Evolutionary conservation across 768 basidiomycete species (phyloP), one percentile per base, ranked within the genome.

Genomic region (Lactarius trivialis): DNA sequence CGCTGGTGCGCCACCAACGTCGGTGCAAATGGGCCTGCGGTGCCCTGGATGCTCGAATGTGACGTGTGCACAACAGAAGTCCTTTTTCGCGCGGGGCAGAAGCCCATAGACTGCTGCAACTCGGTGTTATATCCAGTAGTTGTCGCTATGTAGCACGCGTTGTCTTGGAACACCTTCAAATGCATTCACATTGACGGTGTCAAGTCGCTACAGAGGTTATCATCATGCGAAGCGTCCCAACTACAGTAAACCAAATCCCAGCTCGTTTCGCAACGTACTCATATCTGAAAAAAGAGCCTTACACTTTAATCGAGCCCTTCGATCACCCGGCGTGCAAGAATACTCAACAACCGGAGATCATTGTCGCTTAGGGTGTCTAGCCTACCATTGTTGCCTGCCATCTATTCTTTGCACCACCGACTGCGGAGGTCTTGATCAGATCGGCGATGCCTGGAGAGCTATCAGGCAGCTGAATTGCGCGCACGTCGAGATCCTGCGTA

Each of bases 11-110:
- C 84, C 84, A 5, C 84, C 85, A 14, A 83, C 84, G 43, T 91
- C 89, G 67, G 76, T 84, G 33, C 96, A 98, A 76, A 76, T 98
- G 74, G 79, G 79, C 19, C 80, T 99, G 59, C 82, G 96, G 65
- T 99, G 97, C 77, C 97, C 94, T 4, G 93, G 93, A 0, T 99
- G 97, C 77, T 90, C 81, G 55, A 96, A 95, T 70, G 83, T 83
- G 59, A 89, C 89, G 30, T 99, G 97, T 72, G 85, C 81, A 21
- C 79, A 88, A 64, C 88, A 91, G 68, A 98, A 98, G 77, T 81
- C 79, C 62, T 98, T 92, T 89, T 91, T 99, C 73, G 82, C 85
- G 53, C 82, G 82, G 61, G 89, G 89, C 9, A 93, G 93, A 7
- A 72, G 71, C n/a, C 52, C 69, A 70, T 57, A 58, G 41, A 57